Evolutionary conservation across 2,329 filamentous ascomycete species (phyloP).

Genomic region (Emmonsiellopsis sp.): DNA sequence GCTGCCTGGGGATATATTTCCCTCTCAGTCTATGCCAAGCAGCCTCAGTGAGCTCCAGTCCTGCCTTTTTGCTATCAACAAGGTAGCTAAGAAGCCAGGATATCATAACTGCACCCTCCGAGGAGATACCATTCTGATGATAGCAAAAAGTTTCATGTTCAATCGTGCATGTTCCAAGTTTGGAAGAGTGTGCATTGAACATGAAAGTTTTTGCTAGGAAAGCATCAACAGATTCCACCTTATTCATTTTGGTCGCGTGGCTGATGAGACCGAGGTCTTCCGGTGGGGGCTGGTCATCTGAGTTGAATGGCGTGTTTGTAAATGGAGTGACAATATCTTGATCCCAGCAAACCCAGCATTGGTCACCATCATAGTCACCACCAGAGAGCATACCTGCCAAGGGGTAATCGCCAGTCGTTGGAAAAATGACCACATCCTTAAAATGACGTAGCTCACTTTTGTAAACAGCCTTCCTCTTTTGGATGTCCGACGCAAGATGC

Average conservation of each 20-base stretch:
- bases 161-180: slow-evolving; percentile 44
- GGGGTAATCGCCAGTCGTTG: slow-evolving; percentile 42
- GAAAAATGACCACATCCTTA: slow-evolving; percentile 49
- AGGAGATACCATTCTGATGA: slow-evolving; percentile 40
- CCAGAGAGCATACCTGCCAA: slow-evolving; percentile 52
- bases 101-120: slow-evolving; percentile 25
- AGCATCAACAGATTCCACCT: slow-evolving; percentile 28
- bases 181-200: slow-evolving; percentile 37
- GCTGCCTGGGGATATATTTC: slow-evolving; percentile 12
- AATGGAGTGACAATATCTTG: slow-evolving; percentile 42
- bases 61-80: slow-evolving; percentile 37
- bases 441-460: slow-evolving; percentile 44
- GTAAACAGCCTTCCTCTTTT: slow-evolving; percentile 42
- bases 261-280: slow-evolving; percentile 40
- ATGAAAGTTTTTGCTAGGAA: slow-evolving; percentile 37
- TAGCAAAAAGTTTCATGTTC: slow-evolving; percentile 45
- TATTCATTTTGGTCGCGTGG: slow-evolving; percentile 30
- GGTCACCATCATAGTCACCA: slow-evolving; percentile 57
- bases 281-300: slow-evolving; percentile 22
- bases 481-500: slow-evolving; percentile 49
- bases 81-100: slow-evolving; percentile 35
- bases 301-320: slow-evolving; percentile 39
- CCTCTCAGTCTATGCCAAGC: slow-evolving; percentile 29
- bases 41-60: slow-evolving; percentile 31
- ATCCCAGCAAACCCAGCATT: slow-evolving; percentile 53